Evolutionary conservation across 208 protist species (phyloP), one percentile per base, ranked within the genome.

Genomic region (Strigomonas oncopelti): DNA sequence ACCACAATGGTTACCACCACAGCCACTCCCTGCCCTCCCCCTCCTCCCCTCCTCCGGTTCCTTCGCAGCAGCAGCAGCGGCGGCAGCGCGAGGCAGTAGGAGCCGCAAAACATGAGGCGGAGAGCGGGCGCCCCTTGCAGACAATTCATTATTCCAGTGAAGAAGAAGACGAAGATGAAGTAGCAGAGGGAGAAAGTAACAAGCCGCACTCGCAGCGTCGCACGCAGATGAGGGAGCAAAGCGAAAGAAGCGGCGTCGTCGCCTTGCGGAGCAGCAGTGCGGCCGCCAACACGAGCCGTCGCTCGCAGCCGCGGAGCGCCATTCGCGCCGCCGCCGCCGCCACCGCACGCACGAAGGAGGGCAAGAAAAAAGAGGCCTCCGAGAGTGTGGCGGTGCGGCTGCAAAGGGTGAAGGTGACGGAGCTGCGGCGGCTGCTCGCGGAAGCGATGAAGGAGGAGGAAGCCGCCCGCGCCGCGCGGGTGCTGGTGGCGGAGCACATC

Each of bases 361-460:
- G n/a, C 34, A 31, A n/a, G 24, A 27, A 18, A 16, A 56, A 25
- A 45, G 31, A 64, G 59, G 34, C 34, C 68, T 31, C 56, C 75
- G 20, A 65, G n/a, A 3, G 20, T 2, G n/a, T 90, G 45, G 82
- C 82, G 34, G 42, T 87, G 20, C 71, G 75, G 5, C 69, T 81
- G 28, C 75, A 87, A 71, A 75, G 85, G 60, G 69, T 78, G 0
- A 82, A 86, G 38, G 80, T 91, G 63, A 75, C 65, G 38, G 88
- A 94, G 65, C 88, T 91, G 55, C 71, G 72, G 11, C 76, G 80
- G 1, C 76, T 94, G 54, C 65, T 87, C 36, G 65, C 64, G 25
- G 76, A 69, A 48, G 64, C 78, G 16, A 69, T 84, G 60, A 79
- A 84, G 64, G 61, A 65, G 9, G 85, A 90, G 64, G 61, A 64